A percentile compares a stretch with the other conserved stretches of the same genome.
Evolutionary conservation across 164 flowering plant genomes (phyloP).

Genomic region (Brasenia schreberi): DNA sequence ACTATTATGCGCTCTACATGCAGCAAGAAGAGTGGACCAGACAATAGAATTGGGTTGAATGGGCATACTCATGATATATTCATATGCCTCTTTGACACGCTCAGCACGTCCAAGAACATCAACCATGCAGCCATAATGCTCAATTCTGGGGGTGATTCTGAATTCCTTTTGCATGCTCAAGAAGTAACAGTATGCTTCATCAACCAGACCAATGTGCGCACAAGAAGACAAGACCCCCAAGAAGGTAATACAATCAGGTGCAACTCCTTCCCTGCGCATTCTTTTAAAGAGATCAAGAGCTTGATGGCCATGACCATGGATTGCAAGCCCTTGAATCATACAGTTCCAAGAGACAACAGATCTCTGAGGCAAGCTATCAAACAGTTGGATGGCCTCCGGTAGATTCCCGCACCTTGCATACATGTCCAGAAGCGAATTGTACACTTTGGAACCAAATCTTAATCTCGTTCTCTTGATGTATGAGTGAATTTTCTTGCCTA

Average conservation of each 20-base stretch:
- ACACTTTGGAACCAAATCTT: slow-evolving; percentile 23
- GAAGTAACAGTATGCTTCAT: slow-evolving; percentile 14
- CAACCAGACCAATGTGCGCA: slow-evolving; percentile 13
- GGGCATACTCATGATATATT: slow-evolving; percentile 16
- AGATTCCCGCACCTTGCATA: slow-evolving; percentile 67
- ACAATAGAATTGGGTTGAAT: slow-evolving; percentile 31
- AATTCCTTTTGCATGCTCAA: slow-evolving; percentile 17
- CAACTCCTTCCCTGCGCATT: slow-evolving; percentile 42
- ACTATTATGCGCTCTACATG: slow-evolving; percentile 28
- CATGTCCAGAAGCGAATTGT: slow-evolving; percentile 76
- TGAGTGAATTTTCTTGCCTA: slow-evolving; percentile 50
- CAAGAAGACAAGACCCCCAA: slow-evolving; percentile 17
- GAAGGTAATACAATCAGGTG: slow-evolving; percentile 16
- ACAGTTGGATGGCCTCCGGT: slow-evolving; percentile 33
- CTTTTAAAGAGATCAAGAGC: slow-evolving; percentile 20
- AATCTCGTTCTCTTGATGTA: slow-evolving; percentile 26
- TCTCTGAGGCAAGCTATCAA: slow-evolving; percentile 29
- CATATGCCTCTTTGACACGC: slow-evolving; percentile 13
- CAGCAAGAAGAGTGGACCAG: slow-evolving; percentile 46
- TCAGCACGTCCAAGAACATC: slow-evolving; percentile 20
- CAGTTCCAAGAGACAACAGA: slow-evolving; percentile 73
- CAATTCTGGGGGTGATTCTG: slow-evolving; percentile 17
- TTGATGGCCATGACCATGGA: slow-evolving; percentile 53
- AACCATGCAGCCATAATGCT: slow-evolving; percentile 25
- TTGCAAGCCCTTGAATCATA: slow-evolving; percentile 65